Base-by-base conservation (phyloP, 202 grass and related monocot species). In the Setaria viridis region DNA sequence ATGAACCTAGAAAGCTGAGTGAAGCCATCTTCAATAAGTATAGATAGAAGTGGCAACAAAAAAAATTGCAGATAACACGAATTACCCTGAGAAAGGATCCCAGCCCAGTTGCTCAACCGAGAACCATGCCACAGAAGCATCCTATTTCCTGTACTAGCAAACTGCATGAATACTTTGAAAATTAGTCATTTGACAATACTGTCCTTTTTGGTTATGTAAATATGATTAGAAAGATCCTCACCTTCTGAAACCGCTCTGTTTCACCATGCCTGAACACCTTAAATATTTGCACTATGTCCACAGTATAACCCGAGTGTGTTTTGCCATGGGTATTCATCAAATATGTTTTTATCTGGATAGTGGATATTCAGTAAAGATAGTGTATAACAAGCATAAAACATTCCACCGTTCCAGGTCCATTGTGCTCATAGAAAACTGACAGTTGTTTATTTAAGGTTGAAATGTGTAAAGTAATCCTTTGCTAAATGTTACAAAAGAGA, bases 51-150 rank as follows among this genome's bases (percentile, higher is more conserved):
- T 56, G 14, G 32, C 3, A 42, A 76, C 21, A 90, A 54, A 53
- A 47, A 55, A 78, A 63, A 53, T 53, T 67, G 32, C 64, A 63
- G 55, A 25, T 58, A 86, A 32, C 39, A 82, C 45, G 9, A 79
- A 75, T 80, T 85, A 95, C 96, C 96, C 87, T 94, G 96, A 85
- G 93, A 95, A 91, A 98, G 88, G 50, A 98, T 98, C 56, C 96
- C 93, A 46, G 96, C 73, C 96, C 93, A 98, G 72, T 98, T 98
- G 72, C 90, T 92, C 82, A 98, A 92, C 71, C 96, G 77, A 82
- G 96, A 95, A 85, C 93, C 96, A 88, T 98, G 96, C 96, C 93
- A 98, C 74, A 98, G 78, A 95, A 98, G 96, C 96, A 95, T 95
- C 81, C 91, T 94, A 89, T 98, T 95, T 87, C 89, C 77, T 64